Base-by-base conservation (phyloP, 768 basidiomycete genomes). In the Mycena sanguinolenta region DNA sequence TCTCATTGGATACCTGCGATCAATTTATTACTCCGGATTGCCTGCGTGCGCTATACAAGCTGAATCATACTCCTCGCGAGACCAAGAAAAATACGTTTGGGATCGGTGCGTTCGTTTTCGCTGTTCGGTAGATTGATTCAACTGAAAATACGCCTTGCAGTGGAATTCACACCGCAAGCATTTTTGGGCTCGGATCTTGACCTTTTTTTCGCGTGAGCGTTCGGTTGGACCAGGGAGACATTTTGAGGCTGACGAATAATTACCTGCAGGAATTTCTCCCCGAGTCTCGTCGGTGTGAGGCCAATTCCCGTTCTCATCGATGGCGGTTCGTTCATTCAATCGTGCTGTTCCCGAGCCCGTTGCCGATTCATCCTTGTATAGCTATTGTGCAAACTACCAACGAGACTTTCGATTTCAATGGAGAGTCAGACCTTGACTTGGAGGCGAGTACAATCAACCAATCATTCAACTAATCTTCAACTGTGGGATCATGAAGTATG, bases 381-480 rank as follows among this genome's bases (percentile, higher is more conserved):
- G 73, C 77, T 65, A 79, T 80, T 50, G 65, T 67, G 36, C 80
- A 86, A 62, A 82, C 75, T 3, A 21, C 55, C 0, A 54, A 78
- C 8, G 21, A 75, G 59, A 64, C 72, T 25, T 84, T 84, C 55
- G 49, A 46, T 21, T 73, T 75, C 67, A 86, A 84, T 42, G 84
- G 78, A 28, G 88, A 88, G 68, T 84, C 85, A 32, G 71, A 83
- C 71, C 80, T 88, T 8, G 87, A 89, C 73, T 77, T 70, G 32
- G 27, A 70, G 64, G 69, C 30, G 27, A 46, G 63, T 87, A 2
- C 32, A 34, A 34, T 2, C 9, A n/a, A 36, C n/a, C 2, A 42
- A 7, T 12, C 6, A 21, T 10, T 25, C 2, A 38, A 38, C 3
- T 2, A 42, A 13, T 4, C 36, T 12, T 36, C 10, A 42, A 61